Percentiles rank a stretch among this genome's conserved stretches.
These are phyloP conservation scores for Ambrosia trifida DNA, from an alignment of 129 eudicot genomes.

Conservation along the genomic window DNA sequence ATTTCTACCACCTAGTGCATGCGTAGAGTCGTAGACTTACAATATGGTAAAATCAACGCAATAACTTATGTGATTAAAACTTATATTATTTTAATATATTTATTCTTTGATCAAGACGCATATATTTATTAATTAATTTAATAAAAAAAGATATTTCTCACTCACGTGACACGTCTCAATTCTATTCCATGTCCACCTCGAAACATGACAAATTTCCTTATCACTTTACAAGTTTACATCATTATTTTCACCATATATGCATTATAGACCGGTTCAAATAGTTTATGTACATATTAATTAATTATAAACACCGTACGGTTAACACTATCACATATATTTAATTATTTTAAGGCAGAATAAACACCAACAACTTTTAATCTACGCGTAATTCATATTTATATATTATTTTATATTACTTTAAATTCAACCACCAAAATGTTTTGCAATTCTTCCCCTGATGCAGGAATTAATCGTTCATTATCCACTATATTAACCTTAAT, in stretches of 20 bases:
- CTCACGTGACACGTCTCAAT: slow-evolving; percentile 21
- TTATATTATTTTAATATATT: neutral
- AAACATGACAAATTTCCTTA: slow-evolving; percentile 23
- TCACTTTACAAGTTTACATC: neutral
- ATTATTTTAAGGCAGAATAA: neutral
- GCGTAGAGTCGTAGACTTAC: neutral
- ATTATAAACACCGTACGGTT: neutral
- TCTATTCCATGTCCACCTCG: neutral
- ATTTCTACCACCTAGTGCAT: neutral
- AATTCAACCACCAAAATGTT: no score
- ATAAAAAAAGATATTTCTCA: neutral
- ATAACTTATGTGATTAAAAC: neutral
- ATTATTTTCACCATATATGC: neutral
- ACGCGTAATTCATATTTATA: neutral
- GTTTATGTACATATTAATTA: neutral
- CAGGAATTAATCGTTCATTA: no score
- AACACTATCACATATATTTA: neutral
- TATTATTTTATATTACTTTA: neutral
- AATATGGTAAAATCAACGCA: slow-evolving; percentile 12
- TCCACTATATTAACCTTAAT: neutral
- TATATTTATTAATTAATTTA: neutral
- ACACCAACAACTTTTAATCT: neutral
- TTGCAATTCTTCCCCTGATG: no score
- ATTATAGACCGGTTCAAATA: slow-evolving; percentile 17
- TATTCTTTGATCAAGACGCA: slow-evolving; percentile 14